Percentiles rank a stretch among this genome's conserved stretches.
These are phyloP conservation scores for Diophrys appendiculata DNA, from an alignment of 73 alveolate genomes.

Conservation along the genomic window DNA sequence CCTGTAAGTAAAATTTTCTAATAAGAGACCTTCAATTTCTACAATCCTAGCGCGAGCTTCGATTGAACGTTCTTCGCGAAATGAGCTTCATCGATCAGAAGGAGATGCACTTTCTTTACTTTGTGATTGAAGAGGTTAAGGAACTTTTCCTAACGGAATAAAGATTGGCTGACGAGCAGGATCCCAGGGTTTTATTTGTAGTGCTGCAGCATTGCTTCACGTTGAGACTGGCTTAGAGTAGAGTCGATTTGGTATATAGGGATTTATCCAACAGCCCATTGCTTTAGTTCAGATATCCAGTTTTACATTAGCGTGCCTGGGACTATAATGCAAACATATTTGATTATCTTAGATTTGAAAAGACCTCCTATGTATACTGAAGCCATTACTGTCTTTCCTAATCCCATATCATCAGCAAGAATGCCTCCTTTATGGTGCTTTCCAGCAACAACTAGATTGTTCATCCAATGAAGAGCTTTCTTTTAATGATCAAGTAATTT, in stretches of 20 bases:
- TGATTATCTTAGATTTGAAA: neutral
- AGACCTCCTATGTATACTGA: slow-evolving; percentile 55
- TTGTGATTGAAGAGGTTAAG: neutral
- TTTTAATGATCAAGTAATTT: no score
- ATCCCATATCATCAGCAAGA: slow-evolving; percentile 76
- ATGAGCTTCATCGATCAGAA: slow-evolving; percentile 81
- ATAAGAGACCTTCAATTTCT: slow-evolving; percentile 20
- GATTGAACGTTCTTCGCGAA: slow-evolving; percentile 57
- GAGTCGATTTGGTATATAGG: no score
- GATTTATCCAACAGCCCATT: slow-evolving; percentile 56
- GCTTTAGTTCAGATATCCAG: slow-evolving; percentile 59
- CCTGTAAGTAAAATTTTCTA: slow-evolving; percentile 57
- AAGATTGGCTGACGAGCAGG: neutral
- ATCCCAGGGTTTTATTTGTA: neutral
- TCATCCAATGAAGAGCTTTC: no score
- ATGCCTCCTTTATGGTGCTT: no score
- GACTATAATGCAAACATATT: slow-evolving; percentile 43
- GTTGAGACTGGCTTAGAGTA: no score
- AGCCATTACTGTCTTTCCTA: slow-evolving; percentile 64
- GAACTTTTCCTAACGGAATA: neutral
- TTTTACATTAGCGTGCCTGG: slow-evolving; percentile 60
- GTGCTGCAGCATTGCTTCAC: no score
- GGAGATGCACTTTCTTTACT: slow-evolving; percentile 30
- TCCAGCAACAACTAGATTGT: no score
- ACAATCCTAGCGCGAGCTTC: slow-evolving; percentile 35